phyloP scores from a whole-genome alignment of 441 rosid genomes.

The Erysimum pusillum region DNA sequence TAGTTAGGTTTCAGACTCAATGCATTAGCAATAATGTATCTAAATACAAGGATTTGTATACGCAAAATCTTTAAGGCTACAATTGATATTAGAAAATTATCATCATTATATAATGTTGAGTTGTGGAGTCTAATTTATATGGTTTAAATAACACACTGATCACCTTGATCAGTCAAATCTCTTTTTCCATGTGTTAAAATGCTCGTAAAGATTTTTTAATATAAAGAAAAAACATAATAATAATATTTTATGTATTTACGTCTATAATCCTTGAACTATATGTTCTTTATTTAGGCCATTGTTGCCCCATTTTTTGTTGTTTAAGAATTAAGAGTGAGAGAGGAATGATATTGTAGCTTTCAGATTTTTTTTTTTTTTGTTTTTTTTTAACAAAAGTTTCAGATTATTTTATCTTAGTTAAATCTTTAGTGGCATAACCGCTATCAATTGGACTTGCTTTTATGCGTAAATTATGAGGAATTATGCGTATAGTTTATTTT shows the following conservation, averaged over 20 bases:
- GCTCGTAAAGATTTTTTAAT: too few relatives aligned
- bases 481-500: background rate
- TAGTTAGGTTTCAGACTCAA: slow-evolving; percentile 14
- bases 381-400: too few relatives aligned
- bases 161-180: background rate
- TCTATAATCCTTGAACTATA: background rate
- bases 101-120: background rate
- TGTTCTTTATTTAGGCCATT: background rate
- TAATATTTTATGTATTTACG: too few relatives aligned
- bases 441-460: background rate
- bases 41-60: background rate
- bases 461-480: too few relatives aligned
- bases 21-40: slow-evolving; percentile 18
- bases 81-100: background rate
- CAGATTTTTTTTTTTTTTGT: background rate
- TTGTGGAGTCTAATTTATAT: background rate
- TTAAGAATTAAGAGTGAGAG: background rate
- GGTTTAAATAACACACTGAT: background rate
- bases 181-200: too few relatives aligned
- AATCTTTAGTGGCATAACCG: background rate
- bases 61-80: background rate
- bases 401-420: too few relatives aligned
- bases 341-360: background rate
- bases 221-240: too few relatives aligned
- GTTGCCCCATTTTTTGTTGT: background rate